These are phyloP conservation scores for Ascochyta rabiei DNA, from an alignment of 2,329 filamentous ascomycete genomes.

Conservation along the genomic window DNA sequence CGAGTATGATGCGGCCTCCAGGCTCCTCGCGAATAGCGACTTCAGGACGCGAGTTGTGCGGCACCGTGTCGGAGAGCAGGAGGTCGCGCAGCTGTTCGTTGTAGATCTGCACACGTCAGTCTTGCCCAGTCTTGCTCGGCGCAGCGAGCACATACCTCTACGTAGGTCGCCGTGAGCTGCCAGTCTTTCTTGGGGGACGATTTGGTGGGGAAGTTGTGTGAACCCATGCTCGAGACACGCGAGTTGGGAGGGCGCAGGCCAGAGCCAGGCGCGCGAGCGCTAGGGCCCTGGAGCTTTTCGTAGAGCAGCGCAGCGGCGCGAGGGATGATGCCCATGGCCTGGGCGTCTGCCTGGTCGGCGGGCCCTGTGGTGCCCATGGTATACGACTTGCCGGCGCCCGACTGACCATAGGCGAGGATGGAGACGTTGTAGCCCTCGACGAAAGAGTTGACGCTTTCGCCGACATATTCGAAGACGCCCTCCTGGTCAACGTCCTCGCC, in stretches of 20 bases:
- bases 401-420: slow-evolving; percentile 94
- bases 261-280: slow-evolving; percentile 69
- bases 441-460: slow-evolving; percentile 88
- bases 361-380: slow-evolving; percentile 98
- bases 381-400: slow-evolving; percentile 95
- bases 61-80: slow-evolving; percentile 75
- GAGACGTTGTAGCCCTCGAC: slow-evolving; percentile 98
- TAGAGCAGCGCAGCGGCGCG: slow-evolving; percentile 87
- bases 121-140: neutral
- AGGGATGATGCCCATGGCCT: slow-evolving; percentile 91
- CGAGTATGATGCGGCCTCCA: slow-evolving; percentile 92
- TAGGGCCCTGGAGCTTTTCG: slow-evolving; percentile 74
- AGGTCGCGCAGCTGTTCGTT: slow-evolving; percentile 95
- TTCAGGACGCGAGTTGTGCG: slow-evolving; percentile 70
- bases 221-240: slow-evolving; percentile 72
- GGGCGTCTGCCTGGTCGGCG: slow-evolving; percentile 71
- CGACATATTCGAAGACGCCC: slow-evolving; percentile 91
- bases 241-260: slow-evolving; percentile 73
- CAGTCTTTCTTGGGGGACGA: slow-evolving; percentile 72
- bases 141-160: slow-evolving; percentile 59
- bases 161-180: slow-evolving; percentile 92
- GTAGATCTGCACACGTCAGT: slow-evolving; percentile 72
- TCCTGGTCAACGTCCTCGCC: slow-evolving; percentile 81
- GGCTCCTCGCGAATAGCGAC: slow-evolving; percentile 95
- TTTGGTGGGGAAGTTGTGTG: slow-evolving; percentile 51